Evolutionary conservation across 2,329 filamentous ascomycete species (phyloP).

Genomic region (Herpotrichia juniperi): DNA sequence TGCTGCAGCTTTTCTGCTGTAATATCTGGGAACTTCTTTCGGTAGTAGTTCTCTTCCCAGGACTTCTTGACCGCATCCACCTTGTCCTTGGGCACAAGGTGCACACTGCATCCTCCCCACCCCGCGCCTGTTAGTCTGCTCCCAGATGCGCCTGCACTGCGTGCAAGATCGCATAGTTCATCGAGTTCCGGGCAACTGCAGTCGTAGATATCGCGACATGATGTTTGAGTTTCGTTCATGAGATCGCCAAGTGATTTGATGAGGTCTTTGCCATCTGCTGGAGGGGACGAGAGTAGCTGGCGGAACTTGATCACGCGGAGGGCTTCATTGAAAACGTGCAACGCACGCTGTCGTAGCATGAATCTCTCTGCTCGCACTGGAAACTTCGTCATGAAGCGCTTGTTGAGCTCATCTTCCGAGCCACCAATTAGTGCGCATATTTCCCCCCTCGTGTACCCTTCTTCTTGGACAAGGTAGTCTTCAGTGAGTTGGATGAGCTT

Average conservation of each 20-base stretch:
- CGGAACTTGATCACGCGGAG: constrained; percentile 85
- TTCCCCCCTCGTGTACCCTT: constrained; percentile 88
- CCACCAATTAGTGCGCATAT: constrained; percentile 75
- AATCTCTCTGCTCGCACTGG: constrained; percentile 87
- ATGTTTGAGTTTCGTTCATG: constrained; percentile 88
- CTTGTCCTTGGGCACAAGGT: constrained; percentile 84
- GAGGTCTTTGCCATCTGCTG: constrained; percentile 64
- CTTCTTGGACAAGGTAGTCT: constrained; percentile 73
- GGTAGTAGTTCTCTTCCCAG: constrained; percentile 83
- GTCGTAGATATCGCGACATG: constrained; percentile 85
- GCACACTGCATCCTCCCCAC: constrained; percentile 96
- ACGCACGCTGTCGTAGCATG: constrained; percentile 82
- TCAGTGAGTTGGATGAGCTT: constrained; percentile 73
- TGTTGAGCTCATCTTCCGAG: constrained; percentile 72
- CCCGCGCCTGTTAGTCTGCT: constrained; percentile 89
- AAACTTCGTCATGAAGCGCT: constrained; percentile 83
- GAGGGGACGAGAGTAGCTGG: constrained; percentile 65
- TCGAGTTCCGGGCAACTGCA: constrained; percentile 95
- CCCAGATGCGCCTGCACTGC: constrained; percentile 79
- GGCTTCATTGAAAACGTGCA: constrained; percentile 92
- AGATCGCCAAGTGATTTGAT: constrained; percentile 77
- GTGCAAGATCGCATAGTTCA: constrained; percentile 80
- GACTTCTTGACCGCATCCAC: constrained; percentile 78
- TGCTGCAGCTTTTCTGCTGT: constrained; percentile 75
- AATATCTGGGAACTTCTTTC: constrained; percentile 70